Evolutionary conservation across 306 rosid genomes (phyloP), one percentile per base, ranked within the genome.

Genomic region (Prunus mongolica): DNA sequence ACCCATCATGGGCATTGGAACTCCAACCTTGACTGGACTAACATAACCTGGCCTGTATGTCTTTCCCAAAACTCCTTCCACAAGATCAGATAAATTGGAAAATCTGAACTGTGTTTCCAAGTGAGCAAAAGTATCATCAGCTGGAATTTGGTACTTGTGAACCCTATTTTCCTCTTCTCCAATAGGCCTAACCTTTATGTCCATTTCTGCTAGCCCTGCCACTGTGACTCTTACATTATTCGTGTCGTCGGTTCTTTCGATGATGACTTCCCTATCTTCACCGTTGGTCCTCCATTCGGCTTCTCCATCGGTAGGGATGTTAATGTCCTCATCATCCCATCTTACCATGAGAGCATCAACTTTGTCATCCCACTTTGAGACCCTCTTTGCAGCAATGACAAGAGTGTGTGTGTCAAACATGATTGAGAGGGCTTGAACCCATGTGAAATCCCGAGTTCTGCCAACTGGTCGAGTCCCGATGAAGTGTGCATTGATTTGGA

Each of bases 401-500:
- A 91, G 93, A 51, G 90, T 86, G 88, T 89, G 95, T 18, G 80
- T 38, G 52, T 89, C 93, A 32, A 91, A 91, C 89, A 89, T 82
- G 63, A 89, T 62, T 65, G 90, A 41, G 6, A 91, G 81, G 49
- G 95, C 95, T 66, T 91, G 93, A 65, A 91, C 97, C 95, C 97
- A 91, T 67, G 97, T 91, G 63, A 76, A 91, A 84, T 91, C 95
- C 3, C 97, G 88, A 19, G 89, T 91, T 83, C 95, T 79, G 83
- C 95, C 95, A 67, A 79, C 74, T 28, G 95, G 93, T 25, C 97
- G 67, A 27, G 84, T 83, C 50, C 95, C 97, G 1, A 89, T 89
- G 82, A 89, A 91, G 78, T 91, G 90, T 9, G 95, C 97, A 32
- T 91, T 91, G 77, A 89, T 85, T 20, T 91, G 97, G 88, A 88